Percentiles rank a stretch among this genome's conserved stretches.
Conservation (phyloP, 2,329 filamentous ascomycete genomes). For the Curvularia sp. region DNA sequence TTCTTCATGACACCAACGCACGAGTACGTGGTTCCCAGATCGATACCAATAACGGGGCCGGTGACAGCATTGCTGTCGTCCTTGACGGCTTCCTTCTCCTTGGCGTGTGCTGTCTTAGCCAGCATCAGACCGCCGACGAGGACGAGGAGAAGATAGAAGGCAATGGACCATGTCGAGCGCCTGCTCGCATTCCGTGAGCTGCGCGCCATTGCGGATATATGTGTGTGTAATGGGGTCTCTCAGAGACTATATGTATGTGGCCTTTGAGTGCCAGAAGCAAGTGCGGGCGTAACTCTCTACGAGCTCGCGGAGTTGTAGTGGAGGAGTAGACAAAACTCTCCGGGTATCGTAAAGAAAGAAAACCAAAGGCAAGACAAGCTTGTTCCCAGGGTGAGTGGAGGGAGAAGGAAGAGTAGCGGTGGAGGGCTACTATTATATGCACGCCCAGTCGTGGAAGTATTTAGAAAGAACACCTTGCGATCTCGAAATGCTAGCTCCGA, state of each 20-base stretch:
- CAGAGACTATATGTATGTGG: conserved; percentile 16
- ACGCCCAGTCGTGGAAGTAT: conserved; percentile 30
- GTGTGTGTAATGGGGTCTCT: conserved; percentile 28
- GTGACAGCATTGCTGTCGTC: conserved; percentile 65
- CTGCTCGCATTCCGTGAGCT: conserved; percentile 70
- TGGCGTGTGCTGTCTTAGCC: conserved; percentile 75
- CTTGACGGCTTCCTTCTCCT: conserved; percentile 69
- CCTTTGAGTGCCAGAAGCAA: conserved; percentile 28
- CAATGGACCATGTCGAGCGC: conserved; percentile 82
- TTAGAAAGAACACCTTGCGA: conserved; percentile 44
- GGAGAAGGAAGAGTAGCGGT: conserved; percentile 29
- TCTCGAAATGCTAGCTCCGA: conserved; percentile 30
- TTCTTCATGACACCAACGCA: conserved; percentile 77
- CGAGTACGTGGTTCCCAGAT: conserved; percentile 93
- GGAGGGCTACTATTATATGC: conserved; percentile 43
- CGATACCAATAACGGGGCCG: conserved; percentile 73
- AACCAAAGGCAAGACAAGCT: conserved; percentile 28
- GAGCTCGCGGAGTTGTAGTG: conserved; percentile 37
- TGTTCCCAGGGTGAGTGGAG: conserved; percentile 29
- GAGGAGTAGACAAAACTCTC: conserved; percentile 34
- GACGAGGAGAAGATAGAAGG: conserved; percentile 90
- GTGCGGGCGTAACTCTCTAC: conserved; percentile 33
- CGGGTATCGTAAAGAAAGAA: conserved; percentile 42
- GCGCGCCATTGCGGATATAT: conserved; percentile 61
- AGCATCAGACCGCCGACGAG: conserved; percentile 86